Conservation (phyloP, 192 early-diverging fungal species). For the Blastocladiella britannica region DNA sequence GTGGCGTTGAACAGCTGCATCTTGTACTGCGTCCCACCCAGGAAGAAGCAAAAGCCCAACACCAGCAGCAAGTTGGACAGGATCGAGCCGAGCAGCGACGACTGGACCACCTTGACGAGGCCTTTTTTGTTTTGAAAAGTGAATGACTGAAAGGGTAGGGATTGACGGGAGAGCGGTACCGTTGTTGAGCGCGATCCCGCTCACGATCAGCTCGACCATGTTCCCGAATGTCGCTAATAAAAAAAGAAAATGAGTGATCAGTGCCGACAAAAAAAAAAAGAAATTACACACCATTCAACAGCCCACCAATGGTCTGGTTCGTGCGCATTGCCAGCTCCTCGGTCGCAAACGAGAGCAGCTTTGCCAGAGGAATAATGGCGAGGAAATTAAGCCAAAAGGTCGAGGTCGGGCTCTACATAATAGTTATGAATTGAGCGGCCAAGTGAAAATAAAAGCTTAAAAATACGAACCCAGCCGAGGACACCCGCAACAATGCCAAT, state of each 20-base stretch:
- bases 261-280: too few relatives aligned
- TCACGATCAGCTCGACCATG: conserved; percentile 32
- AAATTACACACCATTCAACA: too few relatives aligned
- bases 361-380: conserved; percentile 72
- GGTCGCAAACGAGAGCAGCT: conserved; percentile 68
- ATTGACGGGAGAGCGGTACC: conserved; percentile 41
- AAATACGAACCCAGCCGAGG: conserved; percentile 47
- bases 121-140: conserved; percentile 1
- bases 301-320: conserved; percentile 41
- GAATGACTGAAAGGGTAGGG: background rate
- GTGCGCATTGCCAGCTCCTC: conserved; percentile 56
- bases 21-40: conserved; percentile 49
- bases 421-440: background rate
- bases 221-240: conserved; percentile 58
- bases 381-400: conserved; percentile 22
- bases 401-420: background rate
- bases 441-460: background rate
- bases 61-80: conserved; percentile 79
- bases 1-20: conserved; percentile 46
- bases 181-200: conserved; percentile 34
- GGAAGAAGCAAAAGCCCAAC: conserved; percentile 64
- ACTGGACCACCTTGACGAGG: conserved; percentile 23
- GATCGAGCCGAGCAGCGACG: conserved; percentile 72
- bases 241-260: too few relatives aligned
- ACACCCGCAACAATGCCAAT: conserved; percentile 46